Percentiles rank a stretch among this genome's conserved stretches.
Evolutionary conservation across 495 filamentous ascomycete genomes (phyloP).

Genomic region (Glutinoglossum americanum): DNA sequence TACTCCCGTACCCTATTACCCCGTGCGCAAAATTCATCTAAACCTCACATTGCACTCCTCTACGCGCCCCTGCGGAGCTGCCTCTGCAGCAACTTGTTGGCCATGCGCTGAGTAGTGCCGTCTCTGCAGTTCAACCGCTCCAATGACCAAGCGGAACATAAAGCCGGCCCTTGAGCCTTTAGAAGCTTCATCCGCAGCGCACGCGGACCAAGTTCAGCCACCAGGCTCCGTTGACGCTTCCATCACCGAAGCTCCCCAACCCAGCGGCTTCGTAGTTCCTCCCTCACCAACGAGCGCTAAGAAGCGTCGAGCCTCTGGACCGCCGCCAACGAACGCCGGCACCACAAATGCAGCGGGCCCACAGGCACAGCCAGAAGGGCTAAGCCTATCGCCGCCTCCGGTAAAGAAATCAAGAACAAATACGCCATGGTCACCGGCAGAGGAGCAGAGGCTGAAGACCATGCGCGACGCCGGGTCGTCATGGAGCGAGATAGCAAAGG

Average conservation of each 20-base stretch:
- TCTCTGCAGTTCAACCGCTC: constrained; percentile 1
- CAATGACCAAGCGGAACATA: neutral
- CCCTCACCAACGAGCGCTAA: neutral
- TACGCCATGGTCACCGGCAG: constrained; percentile 88
- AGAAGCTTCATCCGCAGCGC: neutral
- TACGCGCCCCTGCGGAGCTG: neutral
- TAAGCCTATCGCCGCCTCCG: constrained; percentile 22
- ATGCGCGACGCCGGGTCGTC: constrained; percentile 86
- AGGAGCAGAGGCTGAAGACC: constrained; percentile 76
- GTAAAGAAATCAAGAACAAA: constrained; percentile 91
- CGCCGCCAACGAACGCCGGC: neutral
- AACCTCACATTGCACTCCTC: neutral
- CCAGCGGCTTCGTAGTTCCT: neutral
- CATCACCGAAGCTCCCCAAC: neutral
- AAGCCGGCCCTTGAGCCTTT: constrained; percentile 1
- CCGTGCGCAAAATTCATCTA: neutral
- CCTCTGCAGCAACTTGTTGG: neutral
- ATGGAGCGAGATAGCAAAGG: constrained; percentile 97
- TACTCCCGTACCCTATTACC: too few species aligned
- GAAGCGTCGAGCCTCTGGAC: constrained; percentile 1
- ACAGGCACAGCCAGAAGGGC: neutral
- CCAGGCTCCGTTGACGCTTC: neutral
- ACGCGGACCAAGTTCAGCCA: neutral
- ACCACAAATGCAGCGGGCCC: neutral
- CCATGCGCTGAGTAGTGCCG: neutral